A percentile compares a stretch with the other conserved stretches of the same genome.
phyloP scores from a whole-genome alignment of 805 yeast genomes.

The Maudiozyma barnettii region DNA sequence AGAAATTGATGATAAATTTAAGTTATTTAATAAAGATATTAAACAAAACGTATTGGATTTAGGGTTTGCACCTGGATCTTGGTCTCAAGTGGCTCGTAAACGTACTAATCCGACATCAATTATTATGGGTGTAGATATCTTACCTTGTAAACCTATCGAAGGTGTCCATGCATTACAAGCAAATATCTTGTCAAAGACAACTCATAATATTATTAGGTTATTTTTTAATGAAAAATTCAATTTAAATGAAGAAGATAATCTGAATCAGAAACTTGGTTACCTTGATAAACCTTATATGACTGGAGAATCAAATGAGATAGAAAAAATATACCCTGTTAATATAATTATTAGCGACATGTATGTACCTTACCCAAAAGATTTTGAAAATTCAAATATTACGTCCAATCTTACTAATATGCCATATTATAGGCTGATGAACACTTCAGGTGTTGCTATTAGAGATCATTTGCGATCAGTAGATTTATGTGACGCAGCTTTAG shows the following conservation, averaged over 20 bases:
- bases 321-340: conserved; percentile 43
- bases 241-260: conserved; percentile 28
- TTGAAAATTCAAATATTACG: conserved; percentile 12
- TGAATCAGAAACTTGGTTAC: conserved; percentile 8
- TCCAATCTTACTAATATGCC: conserved; percentile 66
- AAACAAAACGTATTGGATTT: conserved; percentile 63
- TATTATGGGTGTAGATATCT: conserved; percentile 73
- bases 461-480: conserved; percentile 83
- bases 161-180: conserved; percentile 84
- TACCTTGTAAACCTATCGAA: conserved; percentile 67
- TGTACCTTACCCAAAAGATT: conserved; percentile 46
- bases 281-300: conserved; percentile 19
- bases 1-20: conserved; percentile 60
- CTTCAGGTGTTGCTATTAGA: conserved; percentile 68
- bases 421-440: conserved; percentile 85
- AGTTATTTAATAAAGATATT: conserved; percentile 39
- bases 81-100: conserved; percentile 77
- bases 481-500: conserved; percentile 82
- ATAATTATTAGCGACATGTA: conserved; percentile 75
- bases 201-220: conserved; percentile 47
- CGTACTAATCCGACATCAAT: conserved; percentile 41
- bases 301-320: not conserved
- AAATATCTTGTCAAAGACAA: conserved; percentile 59
- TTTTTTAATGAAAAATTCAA: conserved; percentile 34
- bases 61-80: conserved; percentile 91